Conservation (phyloP, 495 filamentous ascomycete genomes). For the Xylaria castorea region DNA sequence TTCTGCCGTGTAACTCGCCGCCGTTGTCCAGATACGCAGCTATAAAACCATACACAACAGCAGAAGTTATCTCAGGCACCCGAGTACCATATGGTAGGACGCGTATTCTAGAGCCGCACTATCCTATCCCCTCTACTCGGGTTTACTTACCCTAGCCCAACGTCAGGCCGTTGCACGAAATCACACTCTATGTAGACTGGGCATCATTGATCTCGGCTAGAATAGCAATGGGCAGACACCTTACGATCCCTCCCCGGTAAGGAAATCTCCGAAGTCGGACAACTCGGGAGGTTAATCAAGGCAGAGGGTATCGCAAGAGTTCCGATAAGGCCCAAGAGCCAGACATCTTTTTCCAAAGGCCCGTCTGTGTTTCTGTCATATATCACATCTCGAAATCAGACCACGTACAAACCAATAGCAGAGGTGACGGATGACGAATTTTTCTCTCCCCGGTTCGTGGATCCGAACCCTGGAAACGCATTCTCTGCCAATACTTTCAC, state of each 20-base stretch:
- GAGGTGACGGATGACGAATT: neutral
- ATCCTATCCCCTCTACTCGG: neutral
- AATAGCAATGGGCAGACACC: neutral
- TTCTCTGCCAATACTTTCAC: neutral
- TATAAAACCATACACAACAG: neutral
- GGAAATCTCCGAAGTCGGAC: neutral
- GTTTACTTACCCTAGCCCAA: neutral
- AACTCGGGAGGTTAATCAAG: neutral
- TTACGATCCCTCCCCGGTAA: neutral
- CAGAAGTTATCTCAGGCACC: neutral
- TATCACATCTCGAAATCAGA: neutral
- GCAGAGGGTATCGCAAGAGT: neutral
- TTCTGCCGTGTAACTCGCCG: slow-evolving; percentile 7
- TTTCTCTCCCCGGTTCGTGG: neutral
- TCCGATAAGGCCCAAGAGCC: neutral
- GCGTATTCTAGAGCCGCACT: neutral
- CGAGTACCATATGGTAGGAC: neutral
- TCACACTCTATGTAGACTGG: neutral
- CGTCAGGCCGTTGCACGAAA: neutral
- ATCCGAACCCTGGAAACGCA: neutral
- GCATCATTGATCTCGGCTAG: neutral
- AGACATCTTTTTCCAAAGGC: neutral
- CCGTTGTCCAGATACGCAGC: neutral
- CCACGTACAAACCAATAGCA: slow-evolving; percentile 2
- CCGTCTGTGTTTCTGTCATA: neutral